Percentiles rank a stretch among this genome's conserved stretches.
Conservation (phyloP, 2,329 filamentous ascomycete species). For the Chaetomiaceae sp. region DNA sequence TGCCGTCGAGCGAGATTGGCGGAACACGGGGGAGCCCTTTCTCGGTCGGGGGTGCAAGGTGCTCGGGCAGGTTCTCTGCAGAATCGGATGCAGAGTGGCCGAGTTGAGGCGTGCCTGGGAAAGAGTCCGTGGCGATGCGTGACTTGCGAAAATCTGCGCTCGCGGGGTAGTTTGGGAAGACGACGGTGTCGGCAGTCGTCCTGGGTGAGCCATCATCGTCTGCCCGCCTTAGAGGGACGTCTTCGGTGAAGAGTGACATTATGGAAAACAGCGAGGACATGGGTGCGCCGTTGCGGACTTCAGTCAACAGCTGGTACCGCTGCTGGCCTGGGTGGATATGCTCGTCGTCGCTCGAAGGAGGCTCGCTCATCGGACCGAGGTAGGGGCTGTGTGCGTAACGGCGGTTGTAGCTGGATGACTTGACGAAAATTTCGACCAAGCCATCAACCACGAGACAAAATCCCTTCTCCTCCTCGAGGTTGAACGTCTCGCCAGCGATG, state of each 20-base stretch:
- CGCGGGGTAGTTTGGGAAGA: conserved; percentile 29
- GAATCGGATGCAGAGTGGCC: conserved; percentile 27
- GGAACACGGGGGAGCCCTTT: conserved; percentile 59
- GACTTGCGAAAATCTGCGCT: conserved; percentile 31
- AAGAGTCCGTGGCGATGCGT: conserved; percentile 34
- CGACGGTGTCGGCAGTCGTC: conserved; percentile 28
- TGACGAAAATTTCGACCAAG: conserved; percentile 95
- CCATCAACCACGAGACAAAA: conserved; percentile 98
- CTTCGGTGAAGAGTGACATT: conserved; percentile 92
- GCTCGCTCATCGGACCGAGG: conserved; percentile 32
- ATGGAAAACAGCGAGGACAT: conserved; percentile 99
- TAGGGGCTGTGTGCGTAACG: conserved; percentile 39
- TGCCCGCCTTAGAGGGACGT: conserved; percentile 72
- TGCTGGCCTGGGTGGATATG: conserved; percentile 61
- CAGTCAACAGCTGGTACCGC: conserved; percentile 89
- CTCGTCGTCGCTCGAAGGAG: conserved; percentile 63
- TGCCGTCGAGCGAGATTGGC: conserved; percentile 65
- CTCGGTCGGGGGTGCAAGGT: conserved; percentile 29
- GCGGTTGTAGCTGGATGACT: conserved; percentile 62
- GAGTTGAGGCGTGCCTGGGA: conserved; percentile 39
- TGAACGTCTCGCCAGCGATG: conserved; percentile 90
- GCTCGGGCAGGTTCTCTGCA: conserved; percentile 27
- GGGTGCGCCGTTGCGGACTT: conserved; percentile 94
- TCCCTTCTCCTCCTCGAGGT: conserved; percentile 94
- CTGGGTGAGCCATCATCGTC: conserved; percentile 52